phyloP scores from a whole-genome alignment of 2,329 filamentous ascomycete species.

The Diaporthe capsici region DNA sequence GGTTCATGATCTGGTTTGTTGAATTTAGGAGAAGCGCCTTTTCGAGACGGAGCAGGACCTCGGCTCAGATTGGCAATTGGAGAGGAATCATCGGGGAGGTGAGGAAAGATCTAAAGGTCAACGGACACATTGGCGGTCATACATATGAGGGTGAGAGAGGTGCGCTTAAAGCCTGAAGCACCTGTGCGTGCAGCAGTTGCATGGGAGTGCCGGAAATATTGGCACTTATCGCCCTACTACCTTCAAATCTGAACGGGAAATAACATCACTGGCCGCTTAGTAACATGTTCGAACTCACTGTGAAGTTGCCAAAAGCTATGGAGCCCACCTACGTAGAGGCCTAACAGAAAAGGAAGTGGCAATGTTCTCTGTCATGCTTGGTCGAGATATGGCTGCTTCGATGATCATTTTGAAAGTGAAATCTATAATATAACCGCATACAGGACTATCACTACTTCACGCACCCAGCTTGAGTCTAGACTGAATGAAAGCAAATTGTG shows the following conservation, averaged over 20 bases:
- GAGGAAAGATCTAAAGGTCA: conserved; percentile 42
- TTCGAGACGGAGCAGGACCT: conserved; percentile 43
- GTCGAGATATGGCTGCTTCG: too few species aligned
- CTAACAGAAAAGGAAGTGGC: too few species aligned
- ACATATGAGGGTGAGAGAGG: background rate
- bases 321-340: background rate
- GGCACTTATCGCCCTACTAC: background rate
- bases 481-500: too few species aligned
- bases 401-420: too few species aligned
- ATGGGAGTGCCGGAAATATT: background rate
- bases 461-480: too few species aligned
- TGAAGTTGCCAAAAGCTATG: background rate
- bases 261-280: background rate
- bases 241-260: background rate
- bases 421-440: too few species aligned
- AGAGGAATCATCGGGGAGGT: conserved; percentile 45
- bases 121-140: conserved; percentile 10
- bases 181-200: background rate
- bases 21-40: conserved; percentile 44
- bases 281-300: background rate
- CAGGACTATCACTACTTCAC: too few species aligned
- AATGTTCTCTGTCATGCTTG: too few species aligned
- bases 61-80: conserved; percentile 45
- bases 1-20: conserved; percentile 47
- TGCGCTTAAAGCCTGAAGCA: background rate